Evolutionary conservation across 176 grass and related monocot genomes (phyloP).

Genomic region (Oryza brachyantha): DNA sequence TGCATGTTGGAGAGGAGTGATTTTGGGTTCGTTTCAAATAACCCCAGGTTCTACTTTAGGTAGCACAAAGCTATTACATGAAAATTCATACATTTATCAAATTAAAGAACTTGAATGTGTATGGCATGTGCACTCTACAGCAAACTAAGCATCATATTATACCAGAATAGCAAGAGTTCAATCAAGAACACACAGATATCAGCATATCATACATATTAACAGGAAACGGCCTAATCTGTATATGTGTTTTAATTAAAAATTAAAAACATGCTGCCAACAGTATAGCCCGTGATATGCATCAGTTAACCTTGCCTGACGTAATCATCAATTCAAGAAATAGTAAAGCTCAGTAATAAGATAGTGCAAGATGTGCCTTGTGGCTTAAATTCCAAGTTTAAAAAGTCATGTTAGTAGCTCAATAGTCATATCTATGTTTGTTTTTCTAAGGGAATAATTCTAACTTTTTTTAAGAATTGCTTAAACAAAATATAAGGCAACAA

Average conservation of each 20-base stretch:
- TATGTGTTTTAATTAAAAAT: no score
- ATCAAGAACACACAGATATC: constrained; percentile 24
- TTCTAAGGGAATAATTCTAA: background rate
- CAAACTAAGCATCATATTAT: background rate
- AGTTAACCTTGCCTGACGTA: background rate
- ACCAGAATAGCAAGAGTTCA: constrained; percentile 1
- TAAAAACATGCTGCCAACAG: background rate
- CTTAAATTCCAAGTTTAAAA: background rate
- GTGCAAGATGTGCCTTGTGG: background rate
- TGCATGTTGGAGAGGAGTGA: constrained; percentile 16
- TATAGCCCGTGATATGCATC: background rate
- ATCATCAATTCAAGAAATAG: background rate
- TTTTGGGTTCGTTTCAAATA: constrained; percentile 23
- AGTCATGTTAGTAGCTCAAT: background rate
- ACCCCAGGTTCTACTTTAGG: constrained; percentile 26
- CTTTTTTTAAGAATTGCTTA: background rate
- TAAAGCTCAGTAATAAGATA: background rate
- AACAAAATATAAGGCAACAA: background rate
- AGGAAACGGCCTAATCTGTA: no score
- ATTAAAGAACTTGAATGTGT: constrained; percentile 16
- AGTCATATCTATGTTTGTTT: background rate
- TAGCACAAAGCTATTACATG: constrained; percentile 38
- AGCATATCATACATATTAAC: constrained; percentile 19
- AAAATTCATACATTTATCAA: constrained; percentile 40
- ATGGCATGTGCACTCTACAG: constrained; percentile 17